These are phyloP conservation scores for Paraleonurus japonicus DNA, from an alignment of 257 asterid genomes.

Conservation along the genomic window DNA sequence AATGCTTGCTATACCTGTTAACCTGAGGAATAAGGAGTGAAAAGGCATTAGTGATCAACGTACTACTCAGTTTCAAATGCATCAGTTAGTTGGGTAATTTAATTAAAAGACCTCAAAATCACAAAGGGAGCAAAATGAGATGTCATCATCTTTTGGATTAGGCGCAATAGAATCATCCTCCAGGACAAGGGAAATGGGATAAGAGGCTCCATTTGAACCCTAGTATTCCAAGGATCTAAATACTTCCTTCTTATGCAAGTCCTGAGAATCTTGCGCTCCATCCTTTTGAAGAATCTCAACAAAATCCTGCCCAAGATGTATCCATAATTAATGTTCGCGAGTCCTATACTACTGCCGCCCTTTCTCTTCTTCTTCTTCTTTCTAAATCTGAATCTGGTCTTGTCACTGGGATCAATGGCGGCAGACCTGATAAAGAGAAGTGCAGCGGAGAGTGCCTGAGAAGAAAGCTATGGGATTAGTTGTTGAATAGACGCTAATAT, in stretches of 20 bases:
- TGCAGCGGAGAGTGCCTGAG: constrained; percentile 61
- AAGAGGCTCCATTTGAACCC: constrained; percentile 59
- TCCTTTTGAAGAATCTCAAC: constrained; percentile 56
- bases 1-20: constrained; percentile 89
- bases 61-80: background rate
- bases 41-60: constrained; percentile 12
- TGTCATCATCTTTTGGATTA: constrained; percentile 52
- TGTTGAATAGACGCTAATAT: background rate
- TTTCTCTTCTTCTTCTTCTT: constrained; percentile 59
- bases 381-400: constrained; percentile 60
- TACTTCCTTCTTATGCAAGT: constrained; percentile 85
- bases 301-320: constrained; percentile 47
- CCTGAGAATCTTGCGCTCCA: constrained; percentile 73
- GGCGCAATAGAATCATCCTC: constrained; percentile 63
- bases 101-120: constrained; percentile 74
- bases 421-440: constrained; percentile 75
- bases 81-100: background rate
- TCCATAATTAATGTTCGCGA: constrained; percentile 45
- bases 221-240: constrained; percentile 61
- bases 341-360: constrained; percentile 7
- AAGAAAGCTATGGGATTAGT: background rate
- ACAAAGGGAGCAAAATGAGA: constrained; percentile 86
- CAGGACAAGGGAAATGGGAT: constrained; percentile 66
- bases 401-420: constrained; percentile 84
- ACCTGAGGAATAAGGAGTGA: constrained; percentile 48